Evolutionary conservation across 2,329 filamentous ascomycete species (phyloP).

Genomic region (Incumbomyces lentus): DNA sequence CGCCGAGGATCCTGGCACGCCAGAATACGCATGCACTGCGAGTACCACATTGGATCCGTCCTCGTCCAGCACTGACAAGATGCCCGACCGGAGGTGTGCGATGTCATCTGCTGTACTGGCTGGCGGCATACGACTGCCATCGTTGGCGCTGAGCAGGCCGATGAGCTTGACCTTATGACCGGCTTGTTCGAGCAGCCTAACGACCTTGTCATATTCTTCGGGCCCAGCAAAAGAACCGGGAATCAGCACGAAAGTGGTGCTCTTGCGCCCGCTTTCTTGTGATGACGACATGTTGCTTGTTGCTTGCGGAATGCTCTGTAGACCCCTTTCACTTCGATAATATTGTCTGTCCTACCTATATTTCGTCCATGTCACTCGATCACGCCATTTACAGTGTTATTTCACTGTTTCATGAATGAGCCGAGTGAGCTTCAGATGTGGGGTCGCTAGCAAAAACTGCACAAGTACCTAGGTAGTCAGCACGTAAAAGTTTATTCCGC

Average conservation of each 20-base stretch:
- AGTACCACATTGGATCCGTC: neutral
- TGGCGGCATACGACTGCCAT: neutral
- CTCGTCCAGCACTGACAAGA: neutral
- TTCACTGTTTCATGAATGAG: too few species aligned
- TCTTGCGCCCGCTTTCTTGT: neutral
- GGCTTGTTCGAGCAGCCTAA: neutral
- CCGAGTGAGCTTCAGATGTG: too few species aligned
- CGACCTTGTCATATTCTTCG: slow-evolving; percentile 2
- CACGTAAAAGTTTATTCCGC: too few species aligned
- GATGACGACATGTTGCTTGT: too few species aligned
- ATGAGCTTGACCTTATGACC: neutral
- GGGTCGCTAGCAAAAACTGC: too few species aligned
- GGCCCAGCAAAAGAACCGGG: slow-evolving; percentile 3
- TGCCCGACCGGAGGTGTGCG: neutral
- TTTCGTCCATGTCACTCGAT: too few species aligned
- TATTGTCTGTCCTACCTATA: too few species aligned
- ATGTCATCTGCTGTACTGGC: neutral
- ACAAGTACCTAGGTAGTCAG: too few species aligned
- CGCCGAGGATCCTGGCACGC: slow-evolving; percentile 20
- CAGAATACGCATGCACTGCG: neutral
- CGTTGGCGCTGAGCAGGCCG: neutral
- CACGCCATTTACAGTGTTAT: too few species aligned
- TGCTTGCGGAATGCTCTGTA: too few species aligned
- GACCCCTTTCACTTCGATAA: too few species aligned
- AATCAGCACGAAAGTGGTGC: slow-evolving; percentile 6